Base-by-base conservation (phyloP, 495 filamentous ascomycete species). In the Penicillium pancosmium region DNA sequence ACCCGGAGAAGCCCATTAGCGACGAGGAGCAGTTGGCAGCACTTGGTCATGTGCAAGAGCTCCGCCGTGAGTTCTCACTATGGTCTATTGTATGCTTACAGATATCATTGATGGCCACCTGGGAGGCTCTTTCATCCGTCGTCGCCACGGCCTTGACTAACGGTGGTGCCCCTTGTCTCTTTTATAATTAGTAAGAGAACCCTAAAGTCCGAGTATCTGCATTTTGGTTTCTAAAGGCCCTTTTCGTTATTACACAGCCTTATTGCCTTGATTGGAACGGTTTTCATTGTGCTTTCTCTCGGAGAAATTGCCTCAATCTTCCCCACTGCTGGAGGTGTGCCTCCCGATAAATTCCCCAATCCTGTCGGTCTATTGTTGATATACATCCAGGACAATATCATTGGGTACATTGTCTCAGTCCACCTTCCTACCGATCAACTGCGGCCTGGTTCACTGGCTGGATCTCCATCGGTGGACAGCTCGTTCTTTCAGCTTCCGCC, bases 101-200 rank as follows among this genome's bases (percentile, higher is more conserved):
- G n/a, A 67, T 69, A 5, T 69, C 61, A 4, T 62, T 75, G 59
- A 72, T 74, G 69, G 71, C 65, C 23, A 71, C 71, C 11, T 73
- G 68, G 72, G 70, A 74, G 57, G 69, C 71, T 0, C 53, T 71
- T 7, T 65, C 63, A 4, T 67, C 62, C 18, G 69, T 72, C 1
- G 65, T 67, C 0, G 53, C 60, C 9, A 62, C 65, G 0, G 62
- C 62, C 10, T 52, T 68, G 18, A 65, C 65, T 25, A 68, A 65
- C 10, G 68, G 70, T 1, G 70, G 70, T 9, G 66, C 70, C 2
- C 71, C 71, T 8, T 73, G 71, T 55, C 51, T 73, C 1, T 69
- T 71, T 49, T 71, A 72, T 33, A 74, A 72, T 56, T 70, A 72
- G 67, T 68, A 16, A 47, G 65, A 44, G 12, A n/a, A 38, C 27